A percentile compares a stretch with the other conserved stretches of the same genome.
phyloP scores from a whole-genome alignment of 306 rosid species.

The Dryas alaskensis region DNA sequence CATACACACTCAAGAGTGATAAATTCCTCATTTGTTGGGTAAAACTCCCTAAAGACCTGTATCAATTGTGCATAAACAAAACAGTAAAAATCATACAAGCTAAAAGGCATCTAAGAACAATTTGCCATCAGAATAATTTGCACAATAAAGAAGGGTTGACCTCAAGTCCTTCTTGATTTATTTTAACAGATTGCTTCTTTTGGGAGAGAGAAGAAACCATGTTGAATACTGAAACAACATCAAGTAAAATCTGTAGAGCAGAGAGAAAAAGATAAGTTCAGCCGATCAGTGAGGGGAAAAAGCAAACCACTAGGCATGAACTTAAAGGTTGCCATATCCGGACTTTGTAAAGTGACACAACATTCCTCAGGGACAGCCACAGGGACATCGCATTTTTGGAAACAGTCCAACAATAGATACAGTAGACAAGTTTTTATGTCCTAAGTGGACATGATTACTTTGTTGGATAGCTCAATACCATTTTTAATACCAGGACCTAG shows the following conservation, averaged over 20 bases:
- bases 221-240: conserved; percentile 71
- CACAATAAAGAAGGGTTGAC: conserved; percentile 34
- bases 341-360: neutral
- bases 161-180: conserved; percentile 64
- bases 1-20: conserved; percentile 62
- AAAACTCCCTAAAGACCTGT: conserved; percentile 74
- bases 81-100: neutral
- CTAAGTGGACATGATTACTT: neutral
- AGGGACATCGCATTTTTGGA: no score
- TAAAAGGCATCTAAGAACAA: conserved; percentile 7
- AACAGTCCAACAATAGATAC: no score
- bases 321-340: neutral
- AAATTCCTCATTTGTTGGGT: conserved; percentile 60
- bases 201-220: conserved; percentile 65
- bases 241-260: conserved; percentile 61
- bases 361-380: neutral
- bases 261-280: conserved; percentile 14
- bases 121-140: neutral
- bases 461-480: neutral
- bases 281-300: neutral
- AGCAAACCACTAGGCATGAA: neutral
- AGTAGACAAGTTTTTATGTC: neutral
- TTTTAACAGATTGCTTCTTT: conserved; percentile 63
- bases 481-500: neutral
- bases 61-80: conserved; percentile 14